Evolutionary conservation across 1,139 yeast species (phyloP).

Genomic region (Geotrichum armillariae): DNA sequence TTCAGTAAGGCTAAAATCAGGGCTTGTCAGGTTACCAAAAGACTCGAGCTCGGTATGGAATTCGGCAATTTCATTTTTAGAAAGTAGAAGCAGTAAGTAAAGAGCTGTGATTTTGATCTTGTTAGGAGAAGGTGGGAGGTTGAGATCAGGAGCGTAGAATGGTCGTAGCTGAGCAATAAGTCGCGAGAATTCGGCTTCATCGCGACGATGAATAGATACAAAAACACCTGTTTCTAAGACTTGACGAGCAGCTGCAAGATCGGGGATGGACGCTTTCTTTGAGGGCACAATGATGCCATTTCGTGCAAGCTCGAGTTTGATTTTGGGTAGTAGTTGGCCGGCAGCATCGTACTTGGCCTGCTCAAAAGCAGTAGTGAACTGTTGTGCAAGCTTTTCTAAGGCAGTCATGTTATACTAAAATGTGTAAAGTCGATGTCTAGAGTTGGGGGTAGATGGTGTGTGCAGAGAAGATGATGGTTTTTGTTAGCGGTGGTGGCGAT

Average conservation of each 20-base stretch:
- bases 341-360: conserved; percentile 61
- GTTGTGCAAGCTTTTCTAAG: conserved; percentile 49
- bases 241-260: conserved; percentile 73
- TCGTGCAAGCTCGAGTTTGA: conserved; percentile 77
- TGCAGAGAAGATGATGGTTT: background rate
- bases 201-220: conserved; percentile 62
- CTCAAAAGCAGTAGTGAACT: conserved; percentile 65
- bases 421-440: background rate
- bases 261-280: conserved; percentile 44
- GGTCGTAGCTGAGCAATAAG: conserved; percentile 75
- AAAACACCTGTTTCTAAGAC: conserved; percentile 88
- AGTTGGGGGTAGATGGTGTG: background rate
- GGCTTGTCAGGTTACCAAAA: conserved; percentile 45
- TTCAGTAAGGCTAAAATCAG: conserved; percentile 37
- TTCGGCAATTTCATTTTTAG: conserved; percentile 80
- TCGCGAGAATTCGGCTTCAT: conserved; percentile 67
- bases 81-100: conserved; percentile 69
- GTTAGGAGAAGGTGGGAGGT: conserved; percentile 58
- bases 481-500: background rate
- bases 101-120: conserved; percentile 77
- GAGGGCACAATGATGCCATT: conserved; percentile 78
- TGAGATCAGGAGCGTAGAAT: conserved; percentile 55
- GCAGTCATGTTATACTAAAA: conserved; percentile 25
- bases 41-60: conserved; percentile 89
- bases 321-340: conserved; percentile 60